Conservation (phyloP, 805 yeast species). For the Trichomonascus vanleenenianus region DNA sequence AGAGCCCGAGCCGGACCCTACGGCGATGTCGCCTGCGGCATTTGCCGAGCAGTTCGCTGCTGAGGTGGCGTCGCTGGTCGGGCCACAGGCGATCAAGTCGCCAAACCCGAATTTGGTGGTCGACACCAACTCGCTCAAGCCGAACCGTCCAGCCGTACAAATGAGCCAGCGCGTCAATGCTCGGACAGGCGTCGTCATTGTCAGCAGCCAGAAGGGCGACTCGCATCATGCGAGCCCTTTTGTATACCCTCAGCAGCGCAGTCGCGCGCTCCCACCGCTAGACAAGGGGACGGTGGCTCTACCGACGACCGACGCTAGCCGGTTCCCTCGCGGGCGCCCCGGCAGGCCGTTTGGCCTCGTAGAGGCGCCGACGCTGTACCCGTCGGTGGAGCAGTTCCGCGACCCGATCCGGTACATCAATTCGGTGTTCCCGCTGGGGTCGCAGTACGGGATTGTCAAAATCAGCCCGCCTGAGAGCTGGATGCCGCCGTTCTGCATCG, state of each 20-base stretch:
- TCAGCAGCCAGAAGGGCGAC: background rate
- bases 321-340: background rate
- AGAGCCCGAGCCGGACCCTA: no score
- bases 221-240: conserved; percentile 28
- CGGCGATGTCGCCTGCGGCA: no score
- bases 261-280: conserved; percentile 38
- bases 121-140: no score
- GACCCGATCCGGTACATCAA: conserved; percentile 58
- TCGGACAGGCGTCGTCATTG: no score
- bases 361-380: conserved; percentile 41
- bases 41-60: no score
- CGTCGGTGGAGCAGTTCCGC: conserved; percentile 42
- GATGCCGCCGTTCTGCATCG: conserved; percentile 32
- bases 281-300: conserved; percentile 26
- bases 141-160: no score
- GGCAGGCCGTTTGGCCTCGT: conserved; percentile 11
- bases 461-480: conserved; percentile 46
- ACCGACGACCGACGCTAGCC: background rate
- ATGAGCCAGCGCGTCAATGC: no score
- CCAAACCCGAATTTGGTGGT: no score
- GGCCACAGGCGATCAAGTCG: no score
- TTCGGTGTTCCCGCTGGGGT: conserved; percentile 41
- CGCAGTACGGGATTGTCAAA: conserved; percentile 60
- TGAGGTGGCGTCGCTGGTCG: no score
- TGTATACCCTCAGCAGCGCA: conserved; percentile 38